Conservation (phyloP, 371 early-diverging fungal species). For the Thermomucor indicae-seudaticae region DNA sequence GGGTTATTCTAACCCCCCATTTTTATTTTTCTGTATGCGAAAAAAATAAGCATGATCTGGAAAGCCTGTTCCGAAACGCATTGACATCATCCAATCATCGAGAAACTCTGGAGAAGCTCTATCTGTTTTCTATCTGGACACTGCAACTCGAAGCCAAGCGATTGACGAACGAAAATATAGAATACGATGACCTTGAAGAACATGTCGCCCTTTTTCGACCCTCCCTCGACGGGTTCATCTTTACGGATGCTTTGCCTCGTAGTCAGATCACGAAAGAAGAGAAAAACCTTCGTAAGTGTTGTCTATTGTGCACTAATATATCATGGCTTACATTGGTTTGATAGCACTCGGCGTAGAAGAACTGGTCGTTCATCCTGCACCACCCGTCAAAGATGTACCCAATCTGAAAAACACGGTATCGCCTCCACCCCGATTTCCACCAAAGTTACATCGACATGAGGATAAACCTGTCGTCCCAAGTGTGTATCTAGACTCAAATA, state of each 20-base stretch:
- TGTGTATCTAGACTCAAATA: constrained; percentile 7
- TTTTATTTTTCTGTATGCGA: too few species aligned
- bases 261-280: constrained; percentile 1
- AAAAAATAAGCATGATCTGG: too few species aligned
- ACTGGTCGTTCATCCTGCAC: constrained; percentile 29
- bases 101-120: constrained; percentile 2
- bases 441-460: constrained; percentile 27
- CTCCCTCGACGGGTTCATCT: constrained; percentile 39
- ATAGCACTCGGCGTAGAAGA: constrained; percentile 29
- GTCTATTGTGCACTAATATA: neutral
- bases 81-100: neutral
- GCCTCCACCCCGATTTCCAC: constrained; percentile 24
- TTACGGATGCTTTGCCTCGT: constrained; percentile 21
- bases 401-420: constrained; percentile 26
- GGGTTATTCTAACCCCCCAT: too few species aligned
- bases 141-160: constrained; percentile 10
- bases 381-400: constrained; percentile 17
- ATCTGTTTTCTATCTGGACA: constrained; percentile 5
- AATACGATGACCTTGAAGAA: neutral
- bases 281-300: constrained; percentile 20
- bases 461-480: constrained; percentile 34
- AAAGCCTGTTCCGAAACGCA: too few species aligned
- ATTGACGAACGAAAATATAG: neutral
- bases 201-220: constrained; percentile 33
- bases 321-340: neutral